A percentile compares a stretch with the other conserved stretches of the same genome.
phyloP scores from a whole-genome alignment of 2,329 filamentous ascomycete genomes.

The Sporothrix humicola region DNA sequence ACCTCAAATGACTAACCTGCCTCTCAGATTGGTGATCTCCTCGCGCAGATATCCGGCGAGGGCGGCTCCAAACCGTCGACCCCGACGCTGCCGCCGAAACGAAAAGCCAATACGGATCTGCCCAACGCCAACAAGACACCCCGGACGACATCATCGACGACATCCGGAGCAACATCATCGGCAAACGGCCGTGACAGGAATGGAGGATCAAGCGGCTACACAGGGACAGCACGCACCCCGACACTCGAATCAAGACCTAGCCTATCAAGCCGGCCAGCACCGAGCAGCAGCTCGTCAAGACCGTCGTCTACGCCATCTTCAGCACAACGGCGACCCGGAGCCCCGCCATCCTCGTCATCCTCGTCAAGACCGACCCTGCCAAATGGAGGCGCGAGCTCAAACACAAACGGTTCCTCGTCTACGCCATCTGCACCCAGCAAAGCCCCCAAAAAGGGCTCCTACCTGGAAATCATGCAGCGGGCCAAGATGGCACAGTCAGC shows the following conservation, averaged over 20 bases:
- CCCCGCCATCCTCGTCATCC: not conserved
- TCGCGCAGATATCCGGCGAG: slow-evolving; percentile 66
- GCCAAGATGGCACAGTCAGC: slow-evolving; percentile 69
- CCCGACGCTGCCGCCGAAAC: slow-evolving; percentile 52
- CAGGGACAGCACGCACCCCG: slow-evolving; percentile 24
- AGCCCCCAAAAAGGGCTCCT: slow-evolving; percentile 73
- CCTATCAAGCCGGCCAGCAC: slow-evolving; percentile 8
- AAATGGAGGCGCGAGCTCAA: not conserved
- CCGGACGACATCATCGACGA: slow-evolving; percentile 42
- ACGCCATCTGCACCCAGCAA: slow-evolving; percentile 43
- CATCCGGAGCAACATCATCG: not conserved
- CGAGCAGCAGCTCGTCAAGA: not conserved
- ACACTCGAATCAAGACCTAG: slow-evolving; percentile 15
- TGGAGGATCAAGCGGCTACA: slow-evolving; percentile 15
- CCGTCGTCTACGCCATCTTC: slow-evolving; percentile 30
- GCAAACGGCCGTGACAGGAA: slow-evolving; percentile 33
- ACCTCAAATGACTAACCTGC: not conserved
- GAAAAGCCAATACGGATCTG: slow-evolving; percentile 62
- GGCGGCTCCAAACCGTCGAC: slow-evolving; percentile 50
- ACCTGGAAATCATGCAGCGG: slow-evolving; percentile 74
- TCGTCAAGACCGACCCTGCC: not conserved
- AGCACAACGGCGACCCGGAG: not conserved
- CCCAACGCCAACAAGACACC: slow-evolving; percentile 51
- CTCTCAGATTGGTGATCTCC: slow-evolving; percentile 60
- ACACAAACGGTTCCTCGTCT: not conserved